Percentiles rank a stretch among this genome's conserved stretches.
These are phyloP conservation scores for Cercospora janseana DNA, from an alignment of 2,329 filamentous ascomycete genomes.

Conservation along the genomic window DNA sequence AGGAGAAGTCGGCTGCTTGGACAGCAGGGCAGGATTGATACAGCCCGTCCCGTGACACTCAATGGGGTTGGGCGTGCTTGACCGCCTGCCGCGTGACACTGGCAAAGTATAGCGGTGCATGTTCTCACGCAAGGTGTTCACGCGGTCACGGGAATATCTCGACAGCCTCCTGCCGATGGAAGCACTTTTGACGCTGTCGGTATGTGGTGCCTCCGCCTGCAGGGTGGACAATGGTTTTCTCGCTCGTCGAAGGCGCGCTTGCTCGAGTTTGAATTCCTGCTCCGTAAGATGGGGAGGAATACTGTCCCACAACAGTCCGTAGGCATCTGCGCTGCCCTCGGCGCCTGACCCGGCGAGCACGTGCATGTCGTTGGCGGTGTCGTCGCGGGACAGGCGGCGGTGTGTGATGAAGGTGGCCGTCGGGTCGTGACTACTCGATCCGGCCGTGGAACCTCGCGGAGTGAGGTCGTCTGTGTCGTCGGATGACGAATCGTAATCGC, in stretches of 20 bases:
- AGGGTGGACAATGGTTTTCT: slow-evolving; percentile 15
- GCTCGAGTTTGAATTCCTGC: slow-evolving; percentile 2
- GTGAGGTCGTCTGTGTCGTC: slow-evolving; percentile 21
- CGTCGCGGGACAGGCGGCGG: slow-evolving; percentile 31
- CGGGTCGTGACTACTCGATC: slow-evolving; percentile 7
- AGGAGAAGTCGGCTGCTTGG: slow-evolving; percentile 30
- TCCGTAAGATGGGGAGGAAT: slow-evolving; percentile 12
- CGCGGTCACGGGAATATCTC: slow-evolving; percentile 20
- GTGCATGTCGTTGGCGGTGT: slow-evolving; percentile 32
- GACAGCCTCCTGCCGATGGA: slow-evolving; percentile 21
- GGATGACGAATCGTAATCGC: slow-evolving; percentile 15
- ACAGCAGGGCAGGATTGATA: slow-evolving; percentile 13
- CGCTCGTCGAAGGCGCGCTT: slow-evolving; percentile 6
- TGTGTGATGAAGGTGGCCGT: neutral
- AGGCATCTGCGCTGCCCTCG: neutral
- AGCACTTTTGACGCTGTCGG: slow-evolving; percentile 6
- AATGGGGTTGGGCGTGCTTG: slow-evolving; percentile 29
- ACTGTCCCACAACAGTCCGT: slow-evolving; percentile 1
- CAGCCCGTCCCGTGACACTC: slow-evolving; percentile 16
- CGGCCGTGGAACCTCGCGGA: slow-evolving; percentile 23
- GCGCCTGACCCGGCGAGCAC: slow-evolving; percentile 16
- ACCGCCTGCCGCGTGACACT: slow-evolving; percentile 26
- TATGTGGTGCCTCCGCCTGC: neutral
- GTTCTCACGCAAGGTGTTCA: slow-evolving; percentile 22
- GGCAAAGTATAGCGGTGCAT: slow-evolving; percentile 20